Percentiles rank a stretch among this genome's conserved stretches.
phyloP scores from a whole-genome alignment of 164 flowering plant species.

The Macadamia integrifolia region DNA sequence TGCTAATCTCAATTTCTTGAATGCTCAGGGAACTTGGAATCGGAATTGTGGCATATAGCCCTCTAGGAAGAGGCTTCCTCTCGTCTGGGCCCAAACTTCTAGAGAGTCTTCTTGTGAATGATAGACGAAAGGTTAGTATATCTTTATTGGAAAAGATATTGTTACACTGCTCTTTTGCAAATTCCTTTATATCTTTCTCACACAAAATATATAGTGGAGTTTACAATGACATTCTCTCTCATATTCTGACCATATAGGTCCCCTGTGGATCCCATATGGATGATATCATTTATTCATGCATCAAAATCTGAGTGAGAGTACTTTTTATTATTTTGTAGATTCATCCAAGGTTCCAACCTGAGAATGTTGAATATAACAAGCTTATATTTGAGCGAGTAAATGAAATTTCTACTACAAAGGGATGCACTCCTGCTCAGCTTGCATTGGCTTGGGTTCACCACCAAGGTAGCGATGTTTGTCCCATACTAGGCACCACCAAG shows the following conservation, averaged over 20 bases:
- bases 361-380: conserved; percentile 30
- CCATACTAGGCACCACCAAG: conserved; percentile 19
- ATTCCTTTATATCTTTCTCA: no score
- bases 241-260: no score
- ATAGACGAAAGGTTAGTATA: background rate
- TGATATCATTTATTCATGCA: no score
- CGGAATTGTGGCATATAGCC: conserved; percentile 1
- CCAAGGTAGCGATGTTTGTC: background rate
- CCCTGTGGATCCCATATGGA: no score
- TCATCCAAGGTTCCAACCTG: conserved; percentile 25
- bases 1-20: background rate
- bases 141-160: background rate
- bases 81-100: background rate
- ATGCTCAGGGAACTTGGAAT: conserved; percentile 1
- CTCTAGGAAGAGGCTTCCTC: conserved; percentile 11
- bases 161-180: no score
- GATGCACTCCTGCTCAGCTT: conserved; percentile 33
- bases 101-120: background rate
- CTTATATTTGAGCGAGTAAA: conserved; percentile 20
- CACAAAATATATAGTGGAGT: no score
- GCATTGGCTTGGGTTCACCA: conserved; percentile 40
- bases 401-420: conserved; percentile 27
- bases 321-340: background rate
- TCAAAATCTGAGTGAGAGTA: no score
- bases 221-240: no score